A percentile compares a stretch with the other conserved stretches of the same genome.
Evolutionary conservation across 2,329 filamentous ascomycete genomes (phyloP).

Genomic region (Rhytidhysteron rufulum): DNA sequence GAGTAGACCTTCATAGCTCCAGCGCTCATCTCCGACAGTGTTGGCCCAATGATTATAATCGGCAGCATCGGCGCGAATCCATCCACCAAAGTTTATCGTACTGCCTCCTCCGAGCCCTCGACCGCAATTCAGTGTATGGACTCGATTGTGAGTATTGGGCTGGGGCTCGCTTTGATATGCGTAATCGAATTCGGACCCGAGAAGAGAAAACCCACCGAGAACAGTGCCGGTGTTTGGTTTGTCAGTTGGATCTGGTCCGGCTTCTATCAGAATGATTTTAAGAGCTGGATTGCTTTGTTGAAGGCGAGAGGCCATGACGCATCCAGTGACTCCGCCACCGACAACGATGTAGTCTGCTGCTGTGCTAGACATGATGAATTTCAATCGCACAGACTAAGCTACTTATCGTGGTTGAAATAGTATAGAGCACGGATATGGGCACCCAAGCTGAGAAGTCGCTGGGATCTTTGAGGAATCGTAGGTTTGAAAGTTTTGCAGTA

Average conservation of each 20-base stretch:
- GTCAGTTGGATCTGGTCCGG: slow-evolving; percentile 3
- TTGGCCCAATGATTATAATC: slow-evolving; percentile 3
- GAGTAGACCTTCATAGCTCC: slow-evolving; percentile 3
- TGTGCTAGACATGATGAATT: too few relatives aligned
- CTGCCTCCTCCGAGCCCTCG: slow-evolving; percentile 8
- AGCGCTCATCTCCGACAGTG: slow-evolving; percentile 1
- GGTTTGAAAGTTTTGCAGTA: too few relatives aligned
- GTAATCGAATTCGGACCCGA: too few relatives aligned
- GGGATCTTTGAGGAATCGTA: too few relatives aligned
- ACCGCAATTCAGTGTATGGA: slow-evolving; percentile 1
- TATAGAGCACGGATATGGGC: too few relatives aligned
- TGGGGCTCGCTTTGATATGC: slow-evolving; percentile 1
- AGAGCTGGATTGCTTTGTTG: too few relatives aligned
- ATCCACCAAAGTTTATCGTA: slow-evolving; percentile 1
- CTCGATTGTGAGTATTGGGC: slow-evolving; percentile 1
- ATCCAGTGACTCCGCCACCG: slow-evolving; percentile 4
- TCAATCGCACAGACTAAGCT: too few relatives aligned
- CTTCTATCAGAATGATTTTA: slow-evolving; percentile 5
- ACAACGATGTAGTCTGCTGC: slow-evolving; percentile 5
- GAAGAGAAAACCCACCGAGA: too few relatives aligned
- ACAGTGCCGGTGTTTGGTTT: too few relatives aligned
- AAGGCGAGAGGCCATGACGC: slow-evolving; percentile 3
- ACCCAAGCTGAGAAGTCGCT: too few relatives aligned
- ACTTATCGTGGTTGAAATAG: too few relatives aligned
- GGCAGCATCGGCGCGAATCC: slow-evolving; percentile 1